Base-by-base conservation (phyloP, 1,139 yeast genomes). In the Fermentozyma sake region DNA sequence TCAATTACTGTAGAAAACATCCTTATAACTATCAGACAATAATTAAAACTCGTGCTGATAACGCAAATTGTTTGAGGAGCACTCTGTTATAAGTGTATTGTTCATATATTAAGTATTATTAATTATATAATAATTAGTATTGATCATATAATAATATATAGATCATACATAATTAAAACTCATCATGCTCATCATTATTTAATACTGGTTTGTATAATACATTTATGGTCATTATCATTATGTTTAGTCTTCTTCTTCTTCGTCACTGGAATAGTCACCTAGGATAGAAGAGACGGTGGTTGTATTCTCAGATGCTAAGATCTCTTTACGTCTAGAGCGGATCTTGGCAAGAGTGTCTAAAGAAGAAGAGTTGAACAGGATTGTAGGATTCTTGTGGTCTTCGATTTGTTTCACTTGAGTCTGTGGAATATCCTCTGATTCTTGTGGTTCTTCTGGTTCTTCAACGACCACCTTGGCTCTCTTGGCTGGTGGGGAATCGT, bases 231-330 rank as follows among this genome's bases (percentile, higher is more conserved):
- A n/a, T n/a, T n/a, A n/a, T n/a, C n/a, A n/a, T n/a, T n/a, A n/a
- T n/a, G n/a, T n/a, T n/a, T n/a, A 16, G 17, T 23, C 26, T 15
- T 26, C 32, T 14, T 32, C 34, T 9, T 31, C 46, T n/a, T 40
- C 43, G 18, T 35, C 39, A 20, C 46, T 42, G 4, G 46, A 40
- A 24, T 42, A 42, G 11, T 31, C 43, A 7, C 38, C 35, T 2
- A 41, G 21, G 2, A 37, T 26, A n/a, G 33, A 11, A 9, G 35
- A 18, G 12, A 34, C 16, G 3, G 33, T 16, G 12, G 25, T 31
- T 23, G 16, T 15, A 21, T 4, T 18, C n/a, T 6, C 6, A 6
- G 14, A 5, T 4, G 18, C 14, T 6, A n/a, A 14, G 13, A n/a
- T 18, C n/a, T 23, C 11, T 5, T 9, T 10, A 13, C 18, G 17